Evolutionary conservation across 441 rosid genomes (phyloP).

Genomic region (Metrosideros polymorpha): DNA sequence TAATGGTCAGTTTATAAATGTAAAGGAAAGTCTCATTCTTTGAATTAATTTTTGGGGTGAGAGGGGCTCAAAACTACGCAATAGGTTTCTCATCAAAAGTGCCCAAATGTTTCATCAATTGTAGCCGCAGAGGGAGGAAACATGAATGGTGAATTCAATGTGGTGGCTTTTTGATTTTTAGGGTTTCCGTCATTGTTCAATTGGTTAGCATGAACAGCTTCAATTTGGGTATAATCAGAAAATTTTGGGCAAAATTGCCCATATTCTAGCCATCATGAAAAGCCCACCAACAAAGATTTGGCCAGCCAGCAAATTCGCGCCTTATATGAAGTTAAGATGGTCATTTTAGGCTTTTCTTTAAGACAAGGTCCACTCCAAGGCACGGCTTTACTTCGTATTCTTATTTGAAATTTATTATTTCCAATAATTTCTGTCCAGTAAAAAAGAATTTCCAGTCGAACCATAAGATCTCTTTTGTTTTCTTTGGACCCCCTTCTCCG

Average conservation of each 20-base stretch:
- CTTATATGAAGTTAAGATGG: background rate
- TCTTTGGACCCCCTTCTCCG: background rate
- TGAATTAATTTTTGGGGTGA: too few species aligned
- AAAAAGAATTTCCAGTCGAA: background rate
- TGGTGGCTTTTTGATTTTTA: background rate
- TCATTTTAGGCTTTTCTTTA: rapidly evolving
- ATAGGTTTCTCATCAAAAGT: too few species aligned
- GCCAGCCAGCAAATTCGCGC: rapidly evolving
- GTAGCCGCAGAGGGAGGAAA: background rate
- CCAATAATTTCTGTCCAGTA: rapidly evolving
- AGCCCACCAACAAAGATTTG: background rate
- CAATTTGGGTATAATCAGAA: rapidly evolving
- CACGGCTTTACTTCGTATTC: background rate
- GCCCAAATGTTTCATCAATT: background rate
- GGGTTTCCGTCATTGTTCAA: background rate
- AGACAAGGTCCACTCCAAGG: rapidly evolving
- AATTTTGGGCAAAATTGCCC: background rate
- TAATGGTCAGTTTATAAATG: too few species aligned
- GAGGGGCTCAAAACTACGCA: too few species aligned
- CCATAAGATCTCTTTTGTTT: background rate
- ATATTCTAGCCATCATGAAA: background rate
- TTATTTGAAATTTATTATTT: background rate
- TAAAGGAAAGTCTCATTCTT: too few species aligned
- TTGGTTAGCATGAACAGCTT: background rate
- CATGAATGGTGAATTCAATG: background rate